Conservation (phyloP, 345 rosid species). For the Citrus trifoliata region DNA sequence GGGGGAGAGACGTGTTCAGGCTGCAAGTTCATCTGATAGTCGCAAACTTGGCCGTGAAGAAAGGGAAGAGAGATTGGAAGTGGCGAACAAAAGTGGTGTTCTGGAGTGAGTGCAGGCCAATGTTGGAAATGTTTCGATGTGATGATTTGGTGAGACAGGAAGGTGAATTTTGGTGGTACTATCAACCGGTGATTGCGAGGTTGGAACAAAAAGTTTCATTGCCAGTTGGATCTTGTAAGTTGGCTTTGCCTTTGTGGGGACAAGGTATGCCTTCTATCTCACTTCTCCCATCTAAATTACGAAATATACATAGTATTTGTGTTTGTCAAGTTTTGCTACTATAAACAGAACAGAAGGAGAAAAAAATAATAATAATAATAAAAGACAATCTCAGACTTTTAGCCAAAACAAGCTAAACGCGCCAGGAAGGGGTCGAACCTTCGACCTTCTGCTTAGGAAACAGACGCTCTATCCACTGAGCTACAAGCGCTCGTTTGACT, state of each 20-base stretch:
- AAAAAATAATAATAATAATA: no score
- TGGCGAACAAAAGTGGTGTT: conserved; percentile 67
- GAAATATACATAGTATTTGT: no score
- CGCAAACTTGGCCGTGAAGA: conserved; percentile 64
- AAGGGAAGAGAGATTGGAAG: conserved; percentile 52
- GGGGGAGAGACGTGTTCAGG: conserved; percentile 82
- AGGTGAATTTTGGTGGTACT: conserved; percentile 78
- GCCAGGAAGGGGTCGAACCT: conserved; percentile 97
- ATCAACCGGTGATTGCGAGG: conserved; percentile 52
- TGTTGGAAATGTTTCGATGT: conserved; percentile 86
- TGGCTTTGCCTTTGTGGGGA: conserved; percentile 85
- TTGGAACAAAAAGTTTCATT: conserved; percentile 65
- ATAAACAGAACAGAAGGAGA: no score
- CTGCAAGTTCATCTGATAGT: conserved; percentile 73
- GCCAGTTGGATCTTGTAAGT: conserved; percentile 82
- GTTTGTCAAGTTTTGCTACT: no score
- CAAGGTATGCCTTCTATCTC: conserved; percentile 45
- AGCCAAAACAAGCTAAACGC: conserved; percentile 19
- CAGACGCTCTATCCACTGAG: conserved; percentile 99
- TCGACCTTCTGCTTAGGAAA: conserved; percentile 98
- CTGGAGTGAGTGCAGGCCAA: conserved; percentile 83
- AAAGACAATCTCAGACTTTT: no score
- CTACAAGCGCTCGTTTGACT: conserved; percentile 60
- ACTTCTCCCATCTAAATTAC: neutral
- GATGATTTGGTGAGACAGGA: conserved; percentile 69